Conservation (phyloP, 192 early-diverging fungal species). For the Coemansia sp. region DNA sequence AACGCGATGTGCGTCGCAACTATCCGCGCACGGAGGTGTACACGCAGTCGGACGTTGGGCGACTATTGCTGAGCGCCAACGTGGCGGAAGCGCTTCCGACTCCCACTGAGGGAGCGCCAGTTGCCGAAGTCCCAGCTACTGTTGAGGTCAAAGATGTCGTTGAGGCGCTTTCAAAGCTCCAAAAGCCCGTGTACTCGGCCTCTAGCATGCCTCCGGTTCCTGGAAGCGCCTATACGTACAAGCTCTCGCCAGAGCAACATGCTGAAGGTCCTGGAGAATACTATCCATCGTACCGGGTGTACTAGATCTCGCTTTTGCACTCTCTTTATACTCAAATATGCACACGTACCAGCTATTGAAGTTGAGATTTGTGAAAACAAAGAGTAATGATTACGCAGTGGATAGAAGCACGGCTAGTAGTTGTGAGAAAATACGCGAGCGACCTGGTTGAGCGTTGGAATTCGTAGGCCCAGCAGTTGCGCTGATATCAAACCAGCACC, state of each 20-base stretch:
- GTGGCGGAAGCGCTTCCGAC: slow-evolving; percentile 19
- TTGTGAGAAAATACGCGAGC: slow-evolving; percentile 7
- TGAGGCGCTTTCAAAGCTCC: slow-evolving; percentile 56
- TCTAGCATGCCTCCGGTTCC: slow-evolving; percentile 62
- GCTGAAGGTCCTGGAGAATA: slow-evolving; percentile 51
- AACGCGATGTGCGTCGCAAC: slow-evolving; percentile 87
- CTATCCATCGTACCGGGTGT: slow-evolving; percentile 57
- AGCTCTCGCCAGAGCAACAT: slow-evolving; percentile 51
- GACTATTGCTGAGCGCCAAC: slow-evolving; percentile 52
- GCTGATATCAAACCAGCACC: slow-evolving; percentile 15
- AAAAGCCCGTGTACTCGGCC: slow-evolving; percentile 57
- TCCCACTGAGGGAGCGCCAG: slow-evolving; percentile 9
- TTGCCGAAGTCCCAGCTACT: slow-evolving; percentile 16
- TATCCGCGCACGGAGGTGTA: slow-evolving; percentile 87
- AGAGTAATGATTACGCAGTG: not conserved
- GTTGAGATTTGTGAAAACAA: not conserved
- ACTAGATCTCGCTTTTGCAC: slow-evolving; percentile 7
- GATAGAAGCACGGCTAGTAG: not conserved
- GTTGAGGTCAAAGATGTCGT: slow-evolving; percentile 42
- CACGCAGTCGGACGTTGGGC: slow-evolving; percentile 74
- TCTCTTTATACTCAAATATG: slow-evolving; percentile 1
- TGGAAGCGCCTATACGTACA: slow-evolving; percentile 50
- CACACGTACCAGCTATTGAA: not conserved
- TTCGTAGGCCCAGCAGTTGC: slow-evolving; percentile 23
- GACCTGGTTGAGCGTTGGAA: slow-evolving; percentile 11